Base-by-base conservation (phyloP, 2,329 filamentous ascomycete species). In the Fusarium burgessii region DNA sequence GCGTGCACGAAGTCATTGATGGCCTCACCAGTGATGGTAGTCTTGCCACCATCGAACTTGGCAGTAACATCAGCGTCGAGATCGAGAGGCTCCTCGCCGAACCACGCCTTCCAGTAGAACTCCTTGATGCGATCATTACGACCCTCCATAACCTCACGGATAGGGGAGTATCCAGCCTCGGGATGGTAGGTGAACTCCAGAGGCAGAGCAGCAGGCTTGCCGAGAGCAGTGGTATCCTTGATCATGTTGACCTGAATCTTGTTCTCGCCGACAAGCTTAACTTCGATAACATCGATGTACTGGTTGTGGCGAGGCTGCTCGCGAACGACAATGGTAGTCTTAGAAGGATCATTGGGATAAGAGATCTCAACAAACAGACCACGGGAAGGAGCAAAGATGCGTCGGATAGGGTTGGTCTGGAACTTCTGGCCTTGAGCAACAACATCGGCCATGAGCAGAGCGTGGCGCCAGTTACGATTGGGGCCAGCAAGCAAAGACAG, bases 1-100 rank as follows among this genome's bases (percentile, higher is more conserved):
- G 96, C 95, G 79, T 99, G 95, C n/a, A 98, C 94, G 75, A 99
- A 99, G 84, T 99, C 95, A 69, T 97, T 97, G 84, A 99, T 98
- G 69, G 92, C 95, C 80, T 98, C 93, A 65, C 92, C 91, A 7
- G 94, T 97, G 74, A 99, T 95, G 29, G 89, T 94, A 8, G 94
- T 89, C 74, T 91, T 91, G 72, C 96, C 96, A 78, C 96, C 96
- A 73, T 96, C 93, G 78, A 99, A 99, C 74, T 90, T 91, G 78
- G 93, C 92, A 9, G 93, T 95, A 56, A 97, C 93, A 38, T 93
- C 87, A 18, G 92, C 91, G 76, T 98, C 92, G 59, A 98, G 93
- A 59, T 97, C 91, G 54, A 97, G 87, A 45, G 87, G 83, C 77
- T 97, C 95, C 66, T 95, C 88, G 43, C 94, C 96, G 76, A 99